phyloP scores from a whole-genome alignment of 345 rosid genomes.

The Citrus sinensis region DNA sequence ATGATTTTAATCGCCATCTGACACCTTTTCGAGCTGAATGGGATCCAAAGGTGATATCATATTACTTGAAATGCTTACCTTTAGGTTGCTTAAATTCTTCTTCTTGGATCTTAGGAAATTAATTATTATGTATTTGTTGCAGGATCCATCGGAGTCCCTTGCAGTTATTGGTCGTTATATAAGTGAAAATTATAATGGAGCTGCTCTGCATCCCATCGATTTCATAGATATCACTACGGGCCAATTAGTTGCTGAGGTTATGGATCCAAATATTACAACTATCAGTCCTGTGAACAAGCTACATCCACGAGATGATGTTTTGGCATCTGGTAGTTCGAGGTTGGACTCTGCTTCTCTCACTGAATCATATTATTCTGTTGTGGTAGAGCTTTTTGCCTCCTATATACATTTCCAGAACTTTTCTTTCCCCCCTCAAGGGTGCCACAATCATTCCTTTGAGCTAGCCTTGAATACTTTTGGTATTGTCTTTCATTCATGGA shows the following conservation, averaged over 20 bases:
- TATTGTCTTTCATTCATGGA: background rate
- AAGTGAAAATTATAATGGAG: constrained; percentile 83
- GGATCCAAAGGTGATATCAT: constrained; percentile 84
- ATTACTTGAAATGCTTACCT: background rate
- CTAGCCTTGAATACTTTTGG: background rate
- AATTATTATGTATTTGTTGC: constrained; percentile 11
- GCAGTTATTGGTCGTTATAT: constrained; percentile 91
- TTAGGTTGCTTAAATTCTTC: background rate
- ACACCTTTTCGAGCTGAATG: constrained; percentile 97
- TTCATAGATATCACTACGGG: constrained; percentile 84
- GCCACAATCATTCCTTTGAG: background rate
- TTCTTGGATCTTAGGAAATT: background rate
- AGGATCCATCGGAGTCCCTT: constrained; percentile 89
- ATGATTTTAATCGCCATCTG: constrained; percentile 89
- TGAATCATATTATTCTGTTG: background rate
- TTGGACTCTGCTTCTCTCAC: constrained; percentile 18
- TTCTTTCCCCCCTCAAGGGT: too few relatives aligned
- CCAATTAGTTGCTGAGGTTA: constrained; percentile 85
- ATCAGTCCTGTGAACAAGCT: constrained; percentile 93
- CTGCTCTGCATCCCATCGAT: constrained; percentile 93
- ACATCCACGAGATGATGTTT: constrained; percentile 87
- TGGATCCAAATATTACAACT: constrained; percentile 92
- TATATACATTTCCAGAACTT: background rate
- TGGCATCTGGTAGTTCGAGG: constrained; percentile 98
- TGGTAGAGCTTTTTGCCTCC: background rate